These are phyloP conservation scores for Kwoniella sp. DNA, from an alignment of 768 basidiomycete genomes.

Conservation along the genomic window DNA sequence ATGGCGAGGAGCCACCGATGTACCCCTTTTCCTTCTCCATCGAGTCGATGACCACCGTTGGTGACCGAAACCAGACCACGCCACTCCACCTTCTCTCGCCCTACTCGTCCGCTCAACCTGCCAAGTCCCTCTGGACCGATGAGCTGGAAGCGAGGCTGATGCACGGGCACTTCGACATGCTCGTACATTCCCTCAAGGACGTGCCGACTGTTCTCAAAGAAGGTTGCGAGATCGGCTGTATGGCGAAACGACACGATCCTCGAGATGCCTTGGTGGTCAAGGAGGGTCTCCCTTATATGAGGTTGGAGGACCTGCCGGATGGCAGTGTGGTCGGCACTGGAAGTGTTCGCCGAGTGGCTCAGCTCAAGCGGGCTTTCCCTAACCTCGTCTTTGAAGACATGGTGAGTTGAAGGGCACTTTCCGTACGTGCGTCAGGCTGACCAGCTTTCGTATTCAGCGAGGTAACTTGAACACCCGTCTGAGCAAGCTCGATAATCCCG, in stretches of 20 bases:
- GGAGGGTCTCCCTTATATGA: slow-evolving; percentile 64
- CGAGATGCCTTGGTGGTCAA: slow-evolving; percentile 85
- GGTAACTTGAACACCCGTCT: slow-evolving; percentile 74
- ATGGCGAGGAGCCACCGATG: slow-evolving; percentile 2
- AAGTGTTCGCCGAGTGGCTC: slow-evolving; percentile 86
- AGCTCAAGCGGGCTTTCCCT: slow-evolving; percentile 73
- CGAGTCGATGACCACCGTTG: slow-evolving; percentile 66
- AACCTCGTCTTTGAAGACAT: slow-evolving; percentile 76
- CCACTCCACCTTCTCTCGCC: slow-evolving; percentile 73
- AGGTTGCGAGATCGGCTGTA: slow-evolving; percentile 78
- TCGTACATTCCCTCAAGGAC: slow-evolving; percentile 90
- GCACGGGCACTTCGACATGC: slow-evolving; percentile 72
- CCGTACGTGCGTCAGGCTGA: background rate
- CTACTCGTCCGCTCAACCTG: slow-evolving; percentile 30
- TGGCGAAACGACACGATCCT: slow-evolving; percentile 80
- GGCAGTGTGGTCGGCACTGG: slow-evolving; percentile 94
- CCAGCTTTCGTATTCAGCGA: slow-evolving; percentile 5
- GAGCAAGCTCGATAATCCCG: slow-evolving; percentile 78
- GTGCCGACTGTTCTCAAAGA: slow-evolving; percentile 81
- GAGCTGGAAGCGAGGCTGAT: slow-evolving; percentile 84
- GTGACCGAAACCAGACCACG: slow-evolving; percentile 84
- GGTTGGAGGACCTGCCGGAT: slow-evolving; percentile 73
- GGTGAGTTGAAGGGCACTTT: slow-evolving; percentile 56
- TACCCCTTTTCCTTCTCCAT: slow-evolving; percentile 54
- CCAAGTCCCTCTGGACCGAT: slow-evolving; percentile 78